These are phyloP conservation scores for Entomortierella lignicola DNA, from an alignment of 192 early-diverging fungal genomes.

Conservation along the genomic window DNA sequence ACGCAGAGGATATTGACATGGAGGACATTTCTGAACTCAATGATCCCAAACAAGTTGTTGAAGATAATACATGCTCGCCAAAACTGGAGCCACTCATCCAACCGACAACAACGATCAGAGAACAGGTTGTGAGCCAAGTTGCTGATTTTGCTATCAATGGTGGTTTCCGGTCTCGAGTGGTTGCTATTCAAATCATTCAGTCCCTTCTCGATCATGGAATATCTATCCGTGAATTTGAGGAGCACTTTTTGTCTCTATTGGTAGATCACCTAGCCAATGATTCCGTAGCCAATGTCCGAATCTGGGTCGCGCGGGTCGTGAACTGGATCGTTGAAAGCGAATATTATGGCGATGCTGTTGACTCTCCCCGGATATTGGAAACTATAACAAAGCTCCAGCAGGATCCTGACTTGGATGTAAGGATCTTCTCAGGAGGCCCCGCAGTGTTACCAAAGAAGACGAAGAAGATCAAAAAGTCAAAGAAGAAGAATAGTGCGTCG, in stretches of 20 bases:
- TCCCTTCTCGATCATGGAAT: conserved; percentile 71
- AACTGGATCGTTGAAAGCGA: conserved; percentile 45
- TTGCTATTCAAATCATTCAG: conserved; percentile 72
- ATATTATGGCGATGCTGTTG: conserved; percentile 31
- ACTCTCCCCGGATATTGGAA: conserved; percentile 17
- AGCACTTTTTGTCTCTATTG: conserved; percentile 74
- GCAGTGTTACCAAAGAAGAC: conserved; percentile 16
- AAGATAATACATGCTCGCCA: too few species aligned
- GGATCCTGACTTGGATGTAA: conserved; percentile 45
- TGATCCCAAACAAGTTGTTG: too few species aligned
- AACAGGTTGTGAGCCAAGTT: conserved; percentile 33
- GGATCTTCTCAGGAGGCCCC: conserved; percentile 45
- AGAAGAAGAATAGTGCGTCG: conserved; percentile 10
- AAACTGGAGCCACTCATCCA: not conserved
- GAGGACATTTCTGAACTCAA: conserved; percentile 32
- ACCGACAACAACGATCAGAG: conserved; percentile 28
- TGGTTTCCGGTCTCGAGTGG: conserved; percentile 45
- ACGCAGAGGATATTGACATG: conserved; percentile 42
- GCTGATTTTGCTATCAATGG: conserved; percentile 45
- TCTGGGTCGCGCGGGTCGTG: conserved; percentile 72
- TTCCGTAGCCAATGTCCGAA: conserved; percentile 78
- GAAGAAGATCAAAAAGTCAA: conserved; percentile 14
- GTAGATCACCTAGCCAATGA: conserved; percentile 67
- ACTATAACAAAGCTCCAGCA: conserved; percentile 13
- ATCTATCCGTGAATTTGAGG: conserved; percentile 71